A percentile compares a stretch with the other conserved stretches of the same genome.
phyloP scores from a whole-genome alignment of 805 yeast species.

The Ogataea pilisensis region DNA sequence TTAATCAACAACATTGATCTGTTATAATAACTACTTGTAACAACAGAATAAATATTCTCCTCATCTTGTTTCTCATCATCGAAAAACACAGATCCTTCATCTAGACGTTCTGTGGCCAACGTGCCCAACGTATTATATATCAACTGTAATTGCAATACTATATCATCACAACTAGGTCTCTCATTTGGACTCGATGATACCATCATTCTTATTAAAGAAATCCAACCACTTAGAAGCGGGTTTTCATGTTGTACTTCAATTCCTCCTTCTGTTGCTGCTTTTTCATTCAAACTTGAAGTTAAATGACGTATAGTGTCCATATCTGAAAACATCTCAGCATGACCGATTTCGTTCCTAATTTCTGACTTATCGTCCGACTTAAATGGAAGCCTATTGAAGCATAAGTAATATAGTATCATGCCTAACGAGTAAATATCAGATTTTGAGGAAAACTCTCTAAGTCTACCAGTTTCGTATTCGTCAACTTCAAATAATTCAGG shows the following conservation, averaged over 20 bases:
- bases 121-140: constrained; percentile 5
- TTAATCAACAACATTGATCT: neutral
- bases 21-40: too few species aligned
- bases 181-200: constrained; percentile 28
- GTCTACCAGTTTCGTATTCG: constrained; percentile 27
- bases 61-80: neutral
- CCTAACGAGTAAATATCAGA: constrained; percentile 85
- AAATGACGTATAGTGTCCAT: constrained; percentile 15
- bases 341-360: constrained; percentile 24
- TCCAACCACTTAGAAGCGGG: constrained; percentile 30
- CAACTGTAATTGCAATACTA: constrained; percentile 28
- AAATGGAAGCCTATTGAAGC: constrained; percentile 71
- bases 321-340: constrained; percentile 18
- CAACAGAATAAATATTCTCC: neutral
- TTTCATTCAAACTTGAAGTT: too few species aligned
- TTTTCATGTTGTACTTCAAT: neutral
- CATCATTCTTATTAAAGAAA: constrained; percentile 24
- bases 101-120: neutral
- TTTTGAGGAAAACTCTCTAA: constrained; percentile 59
- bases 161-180: constrained; percentile 43
- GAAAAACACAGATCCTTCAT: constrained; percentile 3
- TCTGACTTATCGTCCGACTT: constrained; percentile 20
- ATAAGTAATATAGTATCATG: constrained; percentile 69
- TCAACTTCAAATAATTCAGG: constrained; percentile 60
- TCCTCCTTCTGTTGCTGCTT: too few species aligned